Conservation (phyloP, 1,284 basidiomycete species). For the Ganoderma boninense region DNA sequence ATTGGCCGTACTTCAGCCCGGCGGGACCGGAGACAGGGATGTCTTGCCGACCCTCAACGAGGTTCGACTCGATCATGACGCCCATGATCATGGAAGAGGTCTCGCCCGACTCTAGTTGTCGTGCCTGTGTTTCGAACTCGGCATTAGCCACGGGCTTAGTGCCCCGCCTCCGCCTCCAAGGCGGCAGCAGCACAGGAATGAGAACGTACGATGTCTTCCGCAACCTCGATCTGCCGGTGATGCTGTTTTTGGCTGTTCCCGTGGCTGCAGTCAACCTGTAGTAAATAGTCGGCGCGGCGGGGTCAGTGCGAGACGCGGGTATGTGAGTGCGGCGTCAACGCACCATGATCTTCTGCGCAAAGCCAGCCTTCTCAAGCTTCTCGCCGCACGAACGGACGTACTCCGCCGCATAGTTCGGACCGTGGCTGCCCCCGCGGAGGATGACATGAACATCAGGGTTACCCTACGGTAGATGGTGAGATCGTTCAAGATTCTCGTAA, state of each 20-base stretch:
- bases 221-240: slow-evolving; percentile 84
- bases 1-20: slow-evolving; percentile 88
- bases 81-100: slow-evolving; percentile 88
- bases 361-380: slow-evolving; percentile 84
- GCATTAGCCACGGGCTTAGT: background rate
- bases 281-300: slow-evolving; percentile 4
- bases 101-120: slow-evolving; percentile 75
- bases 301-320: slow-evolving; percentile 10
- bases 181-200: background rate
- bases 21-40: slow-evolving; percentile 82
- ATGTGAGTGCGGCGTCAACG: slow-evolving; percentile 31
- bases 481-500: slow-evolving; percentile 12
- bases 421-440: slow-evolving; percentile 85
- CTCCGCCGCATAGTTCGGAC: slow-evolving; percentile 87
- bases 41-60: slow-evolving; percentile 90
- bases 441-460: slow-evolving; percentile 94
- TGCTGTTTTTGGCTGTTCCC: slow-evolving; percentile 94
- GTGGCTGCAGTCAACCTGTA: slow-evolving; percentile 93
- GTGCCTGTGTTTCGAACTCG: slow-evolving; percentile 54
- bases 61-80: slow-evolving; percentile 97
- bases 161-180: background rate
- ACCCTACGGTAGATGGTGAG: slow-evolving; percentile 54
- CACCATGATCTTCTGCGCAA: slow-evolving; percentile 87
- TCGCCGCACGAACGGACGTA: slow-evolving; percentile 81
- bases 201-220: slow-evolving; percentile 79